Base-by-base conservation (phyloP, 176 grass and related monocot genomes). In the Ensete glaucum region DNA sequence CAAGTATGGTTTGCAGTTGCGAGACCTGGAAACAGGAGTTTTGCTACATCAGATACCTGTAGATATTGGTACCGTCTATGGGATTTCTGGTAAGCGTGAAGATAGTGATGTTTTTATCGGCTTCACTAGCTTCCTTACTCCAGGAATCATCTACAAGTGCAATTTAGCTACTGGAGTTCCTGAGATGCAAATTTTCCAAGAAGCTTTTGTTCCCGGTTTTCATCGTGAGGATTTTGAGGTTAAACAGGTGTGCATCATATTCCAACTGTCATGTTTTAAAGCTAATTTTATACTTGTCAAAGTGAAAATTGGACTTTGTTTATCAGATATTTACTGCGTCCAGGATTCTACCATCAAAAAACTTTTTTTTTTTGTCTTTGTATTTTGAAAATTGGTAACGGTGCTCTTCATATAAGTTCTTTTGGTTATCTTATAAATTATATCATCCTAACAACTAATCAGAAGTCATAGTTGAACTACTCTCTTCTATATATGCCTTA, bases 111-210 rank as follows among this genome's bases (percentile, higher is more conserved):
- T 90, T 60, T 97, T 93, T 90, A 87, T 97, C 82, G 81, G 85
- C 54, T 97, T 97, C 73, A 85, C 82, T 53, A 97, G 93, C 76
- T 97, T 92, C 82, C 87, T 97, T 78, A 87, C 93, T 74, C 93
- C 93, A 0, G 90, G 93, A 51, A 97, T 97, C 72, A 97, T 87
- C 66, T 97, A 87, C 64, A 92, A 79, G 62, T 93, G 93, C 24
- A 85, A 88, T 75, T 79, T 97, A 73, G 58, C 76, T 74, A 20
- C 88, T 58, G 77, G 84, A 77, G 21, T 81, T 53, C 94, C 90
- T 67, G 88, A 97, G 80, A 85, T 97, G 90, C 88, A 88, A 77
- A 76, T 83, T 65, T 97, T 93, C 68, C 82, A 82, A 73, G 90
- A 97, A 88, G 79, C 83, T 80, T 88, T 82, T 60, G 80, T 93